Conservation (phyloP, 768 basidiomycete genomes). For the Agrocybe chaxingu region DNA sequence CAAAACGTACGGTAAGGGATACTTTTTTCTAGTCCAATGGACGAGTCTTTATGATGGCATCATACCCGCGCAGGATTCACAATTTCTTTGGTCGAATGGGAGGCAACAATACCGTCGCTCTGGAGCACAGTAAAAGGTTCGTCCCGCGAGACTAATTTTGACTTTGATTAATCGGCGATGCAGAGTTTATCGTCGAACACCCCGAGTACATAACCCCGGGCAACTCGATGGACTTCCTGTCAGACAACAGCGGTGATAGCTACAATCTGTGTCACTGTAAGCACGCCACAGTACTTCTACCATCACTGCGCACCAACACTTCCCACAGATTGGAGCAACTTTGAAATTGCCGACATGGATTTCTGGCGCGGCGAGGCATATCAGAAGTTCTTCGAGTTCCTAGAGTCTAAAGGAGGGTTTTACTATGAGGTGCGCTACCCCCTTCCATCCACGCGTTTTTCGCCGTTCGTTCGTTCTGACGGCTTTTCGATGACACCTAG, state of each 20-base stretch:
- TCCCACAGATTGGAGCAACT: conserved; percentile 80
- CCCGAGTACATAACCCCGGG: conserved; percentile 58
- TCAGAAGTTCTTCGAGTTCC: conserved; percentile 74
- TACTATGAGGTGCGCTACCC: conserved; percentile 75
- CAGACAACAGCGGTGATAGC: conserved; percentile 59
- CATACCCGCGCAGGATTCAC: conserved; percentile 61
- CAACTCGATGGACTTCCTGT: conserved; percentile 73
- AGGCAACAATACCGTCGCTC: conserved; percentile 74
- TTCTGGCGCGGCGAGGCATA: conserved; percentile 89
- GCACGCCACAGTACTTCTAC: conserved; percentile 7
- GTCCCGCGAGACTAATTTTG: conserved; percentile 2
- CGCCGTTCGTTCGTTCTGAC: background rate
- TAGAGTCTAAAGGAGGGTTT: conserved; percentile 83
- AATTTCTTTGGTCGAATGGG: conserved; percentile 74
- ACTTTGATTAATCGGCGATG: background rate
- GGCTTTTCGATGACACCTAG: conserved; percentile 23
- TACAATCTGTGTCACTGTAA: conserved; percentile 74
- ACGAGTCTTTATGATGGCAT: background rate
- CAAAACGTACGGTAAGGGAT: conserved; percentile 38
- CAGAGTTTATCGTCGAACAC: conserved; percentile 66
- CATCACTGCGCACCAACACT: background rate
- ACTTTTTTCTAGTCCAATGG: background rate
- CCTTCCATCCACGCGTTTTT: background rate
- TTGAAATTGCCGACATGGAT: conserved; percentile 87
- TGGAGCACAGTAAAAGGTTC: conserved; percentile 74